Evolutionary conservation across 2,329 filamentous ascomycete genomes (phyloP).

Genomic region (Neonectria neomacrospora): DNA sequence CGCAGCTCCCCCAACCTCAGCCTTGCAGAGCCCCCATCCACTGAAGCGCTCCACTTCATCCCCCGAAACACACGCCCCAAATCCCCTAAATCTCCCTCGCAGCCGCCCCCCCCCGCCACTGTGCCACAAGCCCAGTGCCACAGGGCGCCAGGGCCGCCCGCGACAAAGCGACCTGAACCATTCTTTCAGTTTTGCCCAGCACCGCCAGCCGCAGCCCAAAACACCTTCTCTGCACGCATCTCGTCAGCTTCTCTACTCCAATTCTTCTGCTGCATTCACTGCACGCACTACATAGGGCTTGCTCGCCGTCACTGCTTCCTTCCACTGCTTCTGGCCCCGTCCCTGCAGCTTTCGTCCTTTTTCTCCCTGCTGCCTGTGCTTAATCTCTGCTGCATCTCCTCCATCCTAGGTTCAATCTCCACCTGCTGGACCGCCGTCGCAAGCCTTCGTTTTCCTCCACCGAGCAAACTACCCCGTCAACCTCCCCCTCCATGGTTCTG

Average conservation of each 20-base stretch:
- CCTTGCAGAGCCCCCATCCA: slow-evolving; percentile 25
- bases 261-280: slow-evolving; percentile 17
- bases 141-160: slow-evolving; percentile 14
- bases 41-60: slow-evolving; percentile 1
- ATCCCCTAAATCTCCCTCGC: slow-evolving; percentile 4
- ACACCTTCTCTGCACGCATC: slow-evolving; percentile 23
- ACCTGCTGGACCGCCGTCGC: slow-evolving; percentile 9
- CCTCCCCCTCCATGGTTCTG: slow-evolving; percentile 33
- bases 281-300: slow-evolving; percentile 5
- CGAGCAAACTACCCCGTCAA: slow-evolving; percentile 13
- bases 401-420: background rate
- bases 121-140: slow-evolving; percentile 25
- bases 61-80: slow-evolving; percentile 3
- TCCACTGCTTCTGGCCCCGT: background rate
- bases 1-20: slow-evolving; percentile 11
- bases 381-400: slow-evolving; percentile 20
- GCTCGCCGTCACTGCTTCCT: slow-evolving; percentile 3
- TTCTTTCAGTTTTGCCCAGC: slow-evolving; percentile 23
- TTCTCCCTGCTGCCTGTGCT: slow-evolving; percentile 8
- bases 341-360: slow-evolving; percentile 13
- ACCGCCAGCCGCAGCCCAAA: slow-evolving; percentile 21
- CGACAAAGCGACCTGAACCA: slow-evolving; percentile 8
- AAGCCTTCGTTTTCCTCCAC: slow-evolving; percentile 10
- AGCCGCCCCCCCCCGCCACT: background rate
- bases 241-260: slow-evolving; percentile 24